Evolutionary conservation across 768 basidiomycete genomes (phyloP), one percentile per base, ranked within the genome.

Genomic region (Boletus huronensis): DNA sequence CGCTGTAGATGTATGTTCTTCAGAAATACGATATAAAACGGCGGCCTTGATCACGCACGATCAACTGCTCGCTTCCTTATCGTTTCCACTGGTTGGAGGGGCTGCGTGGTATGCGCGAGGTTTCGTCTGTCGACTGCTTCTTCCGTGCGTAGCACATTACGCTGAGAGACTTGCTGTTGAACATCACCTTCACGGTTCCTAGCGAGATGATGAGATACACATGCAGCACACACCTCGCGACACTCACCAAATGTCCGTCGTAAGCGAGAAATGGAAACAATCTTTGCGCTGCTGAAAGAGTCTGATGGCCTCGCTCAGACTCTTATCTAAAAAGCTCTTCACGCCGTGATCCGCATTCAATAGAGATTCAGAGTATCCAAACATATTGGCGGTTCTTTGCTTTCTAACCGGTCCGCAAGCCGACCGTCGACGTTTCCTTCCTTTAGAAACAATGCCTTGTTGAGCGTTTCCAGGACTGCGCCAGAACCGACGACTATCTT

Each of bases 201-300:
- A 14, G 17, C 1, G 2, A n/a, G 11, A 19, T 7, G 14, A 23
- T 46, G 17, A 52, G 14, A 5, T 1, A 17, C 1, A 6, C 17
- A 5, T 10, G 4, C 32, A 23, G 4, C 9, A 39, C 2, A 2
- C 14, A 3, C 1, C 5, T 21, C 7, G 21, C 21, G 10, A 25
- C n/a, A 43, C 44, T 38, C 34, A 47, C 54, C 54, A 50, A 16
- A 58, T 19, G 0, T 47, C 54, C 1, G 46, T 42, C 6, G 50
- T 28, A 7, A 59, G 49, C 26, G 59, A 39, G 53, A 41, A 50
- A 52, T 42, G 58, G 13, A 55, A 55, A 13, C 11, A 36, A 8
- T 10, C 31, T 7, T 49, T 19, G 25, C 29, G 42, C 26, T 23
- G 39, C 14, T 26, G 13, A n/a, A 60, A 60, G 11, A 59, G 47